Conservation (phyloP, 768 basidiomycete species). For the Peribolospora kevripleyi region DNA sequence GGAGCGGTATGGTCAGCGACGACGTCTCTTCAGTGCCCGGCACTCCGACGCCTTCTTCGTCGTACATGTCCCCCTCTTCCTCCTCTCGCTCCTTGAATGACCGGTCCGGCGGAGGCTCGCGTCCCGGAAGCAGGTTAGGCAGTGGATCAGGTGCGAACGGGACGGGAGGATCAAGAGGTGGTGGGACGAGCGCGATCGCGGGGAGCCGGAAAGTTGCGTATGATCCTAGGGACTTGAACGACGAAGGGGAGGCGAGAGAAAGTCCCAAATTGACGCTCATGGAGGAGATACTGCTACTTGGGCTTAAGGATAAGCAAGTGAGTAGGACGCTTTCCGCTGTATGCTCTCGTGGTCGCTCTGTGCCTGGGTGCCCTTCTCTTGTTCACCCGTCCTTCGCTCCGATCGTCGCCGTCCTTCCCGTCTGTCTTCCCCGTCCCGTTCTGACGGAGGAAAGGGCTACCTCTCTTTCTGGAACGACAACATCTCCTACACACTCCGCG, state of each 20-base stretch:
- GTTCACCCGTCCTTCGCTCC: too few relatives aligned
- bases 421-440: not conserved
- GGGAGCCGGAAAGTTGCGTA: conserved; percentile 34
- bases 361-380: not conserved
- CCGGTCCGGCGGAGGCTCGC: too few relatives aligned
- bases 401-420: not conserved
- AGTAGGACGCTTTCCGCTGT: conserved; percentile 1
- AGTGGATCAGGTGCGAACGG: not conserved
- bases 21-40: too few relatives aligned
- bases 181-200: not conserved
- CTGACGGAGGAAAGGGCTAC: conserved; percentile 37
- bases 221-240: conserved; percentile 66
- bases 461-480: conserved; percentile 99
- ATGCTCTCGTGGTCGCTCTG: not conserved
- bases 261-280: conserved; percentile 72
- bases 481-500: conserved; percentile 94
- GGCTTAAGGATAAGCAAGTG: conserved; percentile 90
- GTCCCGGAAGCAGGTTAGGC: too few relatives aligned
- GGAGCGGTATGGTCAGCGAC: too few relatives aligned
- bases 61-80: too few relatives aligned
- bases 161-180: not conserved
- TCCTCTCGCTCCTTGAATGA: too few relatives aligned
- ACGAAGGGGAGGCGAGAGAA: conserved; percentile 37
- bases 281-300: conserved; percentile 85
- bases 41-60: too few relatives aligned